Base-by-base conservation (phyloP, 2,329 filamentous ascomycete genomes). In the Apiospora phragmitis region DNA sequence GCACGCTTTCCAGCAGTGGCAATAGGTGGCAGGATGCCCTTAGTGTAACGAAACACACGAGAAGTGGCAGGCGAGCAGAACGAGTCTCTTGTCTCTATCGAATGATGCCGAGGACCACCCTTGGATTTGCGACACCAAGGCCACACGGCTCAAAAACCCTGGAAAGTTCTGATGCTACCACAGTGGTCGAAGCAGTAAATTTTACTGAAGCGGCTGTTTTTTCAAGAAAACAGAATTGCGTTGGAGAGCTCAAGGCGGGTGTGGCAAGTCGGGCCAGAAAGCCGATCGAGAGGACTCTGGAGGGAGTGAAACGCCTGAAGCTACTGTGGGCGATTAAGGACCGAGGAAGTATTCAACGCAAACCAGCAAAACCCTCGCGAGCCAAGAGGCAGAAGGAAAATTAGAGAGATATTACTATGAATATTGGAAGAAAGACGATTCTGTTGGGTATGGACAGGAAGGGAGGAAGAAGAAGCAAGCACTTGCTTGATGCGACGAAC, bases 261-360 rank as follows among this genome's bases (percentile, higher is more conserved):
- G 21, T n/a, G 32, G n/a, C 55, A 18, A 24, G 55, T 62, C 32
- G 55, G 21, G 21, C 21, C 32, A 38, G 32, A 6, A 59, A 38
- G 55, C 29, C 38, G 55, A 32, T 62, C 32, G 32, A 62, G 24
- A n/a, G 29, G 55, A 62, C 55, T 38, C 55, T n/a, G 32, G 55
- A 62, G 32, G 29, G 55, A 62, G 55, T 62, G 55, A 62, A 62
- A 62, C 55, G 55, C 55, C 55, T 62, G 32, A 38, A 29, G 21
- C 21, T n/a, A 2, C 4, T 29, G 18, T 32, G 51, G 26, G 51
- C 26, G 51, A 55, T 62, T 21, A 38, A 21, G 32, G 29, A 14
- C 9, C 9, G 32, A 62, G 5, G 29, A 62, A 38, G 32, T 9
- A n/a, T 9, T 18, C 55, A n/a, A n/a, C 14, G 21, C 55, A 38